phyloP scores from a whole-genome alignment of 2,329 filamentous ascomycete species.

The Neoarthrinium moseri region DNA sequence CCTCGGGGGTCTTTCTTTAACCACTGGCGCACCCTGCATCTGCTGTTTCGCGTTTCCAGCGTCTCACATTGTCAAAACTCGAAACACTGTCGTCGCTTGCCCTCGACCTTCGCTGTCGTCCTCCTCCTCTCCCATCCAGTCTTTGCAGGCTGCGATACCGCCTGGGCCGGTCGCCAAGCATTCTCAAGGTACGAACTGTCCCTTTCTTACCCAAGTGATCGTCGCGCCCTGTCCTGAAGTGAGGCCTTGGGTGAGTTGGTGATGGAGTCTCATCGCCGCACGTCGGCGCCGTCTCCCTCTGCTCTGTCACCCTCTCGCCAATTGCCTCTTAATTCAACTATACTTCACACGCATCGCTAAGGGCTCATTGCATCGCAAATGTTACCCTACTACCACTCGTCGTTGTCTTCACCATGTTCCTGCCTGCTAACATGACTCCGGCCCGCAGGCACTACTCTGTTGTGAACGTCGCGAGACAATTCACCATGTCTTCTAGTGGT shows the following conservation, averaged over 20 bases:
- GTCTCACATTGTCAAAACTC: constrained; percentile 22
- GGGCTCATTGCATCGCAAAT: too few species aligned
- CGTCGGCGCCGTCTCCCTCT: too few species aligned
- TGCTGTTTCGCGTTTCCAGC: constrained; percentile 16
- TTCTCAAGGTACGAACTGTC: constrained; percentile 15
- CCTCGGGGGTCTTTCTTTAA: constrained; percentile 5
- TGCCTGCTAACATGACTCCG: constrained; percentile 10
- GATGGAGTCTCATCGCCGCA: too few species aligned
- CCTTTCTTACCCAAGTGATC: not conserved
- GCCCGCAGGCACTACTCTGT: constrained; percentile 8
- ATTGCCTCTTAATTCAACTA: not conserved
- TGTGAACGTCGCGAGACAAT: constrained; percentile 12
- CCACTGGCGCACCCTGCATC: constrained; percentile 13
- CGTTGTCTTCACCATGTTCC: not conserved
- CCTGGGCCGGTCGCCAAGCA: constrained; percentile 13
- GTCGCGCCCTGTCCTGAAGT: constrained; percentile 7
- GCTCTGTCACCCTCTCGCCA: too few species aligned
- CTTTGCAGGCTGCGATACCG: constrained; percentile 16
- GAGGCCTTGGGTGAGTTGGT: constrained; percentile 1
- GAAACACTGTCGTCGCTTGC: constrained; percentile 21
- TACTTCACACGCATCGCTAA: not conserved
- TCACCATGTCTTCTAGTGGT: constrained; percentile 14
- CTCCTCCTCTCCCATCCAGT: constrained; percentile 18
- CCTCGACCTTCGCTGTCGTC: constrained; percentile 14
- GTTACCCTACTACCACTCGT: too few species aligned